These are phyloP conservation scores for Cadophora gregata DNA, from an alignment of 2,329 filamentous ascomycete genomes.

Conservation along the genomic window DNA sequence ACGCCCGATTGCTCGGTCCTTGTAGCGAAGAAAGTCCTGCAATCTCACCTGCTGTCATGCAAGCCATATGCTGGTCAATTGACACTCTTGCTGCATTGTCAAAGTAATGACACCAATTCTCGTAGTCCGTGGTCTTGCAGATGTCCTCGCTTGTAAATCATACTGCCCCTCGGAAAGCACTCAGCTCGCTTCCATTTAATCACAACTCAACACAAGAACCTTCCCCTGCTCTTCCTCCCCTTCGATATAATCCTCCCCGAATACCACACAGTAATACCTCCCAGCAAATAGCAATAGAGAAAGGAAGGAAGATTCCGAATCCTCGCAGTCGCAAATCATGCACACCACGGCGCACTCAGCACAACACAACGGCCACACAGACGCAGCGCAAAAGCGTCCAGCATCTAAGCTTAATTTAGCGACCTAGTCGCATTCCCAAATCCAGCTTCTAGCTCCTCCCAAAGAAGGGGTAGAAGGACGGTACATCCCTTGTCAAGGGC, in stretches of 20 bases:
- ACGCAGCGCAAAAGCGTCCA: neutral
- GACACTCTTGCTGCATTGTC: too few species aligned
- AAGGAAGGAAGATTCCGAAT: neutral
- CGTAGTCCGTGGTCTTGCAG: too few species aligned
- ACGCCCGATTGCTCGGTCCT: neutral
- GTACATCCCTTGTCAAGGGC: neutral
- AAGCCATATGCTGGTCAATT: too few species aligned
- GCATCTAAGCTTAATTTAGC: neutral
- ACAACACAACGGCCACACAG: neutral
- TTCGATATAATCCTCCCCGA: neutral
- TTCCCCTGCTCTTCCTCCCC: neutral
- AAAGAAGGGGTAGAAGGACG: neutral
- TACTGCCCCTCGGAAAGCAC: neutral
- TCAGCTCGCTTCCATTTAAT: slow-evolving; percentile 1
- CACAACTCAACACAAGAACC: neutral
- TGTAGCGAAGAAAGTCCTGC: neutral
- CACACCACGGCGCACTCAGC: neutral
- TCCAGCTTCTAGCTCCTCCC: neutral
- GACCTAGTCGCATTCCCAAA: neutral
- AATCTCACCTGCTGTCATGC: neutral
- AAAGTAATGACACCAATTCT: too few species aligned
- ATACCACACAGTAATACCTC: neutral
- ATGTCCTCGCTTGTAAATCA: neutral
- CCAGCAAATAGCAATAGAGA: neutral
- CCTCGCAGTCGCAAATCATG: neutral